A percentile compares a stretch with the other conserved stretches of the same genome.
These are phyloP conservation scores for Aspergillus taichungensis DNA, from an alignment of 495 filamentous ascomycete species.

Conservation along the genomic window DNA sequence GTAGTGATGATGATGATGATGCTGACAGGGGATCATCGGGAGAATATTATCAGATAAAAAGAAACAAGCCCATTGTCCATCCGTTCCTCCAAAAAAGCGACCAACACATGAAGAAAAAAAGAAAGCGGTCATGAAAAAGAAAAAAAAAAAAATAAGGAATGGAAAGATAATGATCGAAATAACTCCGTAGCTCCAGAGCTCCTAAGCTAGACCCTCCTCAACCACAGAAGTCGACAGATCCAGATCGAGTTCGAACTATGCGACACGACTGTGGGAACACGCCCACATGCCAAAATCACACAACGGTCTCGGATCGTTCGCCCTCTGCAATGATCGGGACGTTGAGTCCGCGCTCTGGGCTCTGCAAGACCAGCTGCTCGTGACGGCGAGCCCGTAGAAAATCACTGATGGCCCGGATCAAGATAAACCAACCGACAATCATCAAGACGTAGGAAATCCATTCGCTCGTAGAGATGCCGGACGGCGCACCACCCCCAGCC, in stretches of 20 bases:
- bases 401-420: constrained; percentile 83
- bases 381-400: constrained; percentile 80
- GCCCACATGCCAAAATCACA: constrained; percentile 39
- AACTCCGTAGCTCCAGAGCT: constrained; percentile 15
- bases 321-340: constrained; percentile 84
- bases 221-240: too few relatives aligned
- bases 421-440: constrained; percentile 96
- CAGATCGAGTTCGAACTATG: too few relatives aligned
- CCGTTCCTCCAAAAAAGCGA: constrained; percentile 2
- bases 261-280: too few relatives aligned
- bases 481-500: constrained; percentile 21
- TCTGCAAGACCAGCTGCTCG: constrained; percentile 87
- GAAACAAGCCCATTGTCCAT: too few relatives aligned
- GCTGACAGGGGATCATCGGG: too few relatives aligned
- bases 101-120: neutral
- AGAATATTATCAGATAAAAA: too few relatives aligned
- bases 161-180: constrained; percentile 10
- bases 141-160: constrained; percentile 6
- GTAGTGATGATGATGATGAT: too few relatives aligned
- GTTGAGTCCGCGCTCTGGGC: constrained; percentile 80
- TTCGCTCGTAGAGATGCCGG: constrained; percentile 60
- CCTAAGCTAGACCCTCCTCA: neutral
- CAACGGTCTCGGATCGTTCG: constrained; percentile 73
- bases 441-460: constrained; percentile 91
- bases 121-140: constrained; percentile 2